Conservation (phyloP, 2,329 filamentous ascomycete genomes). For the Metarhizium anisopliae region DNA sequence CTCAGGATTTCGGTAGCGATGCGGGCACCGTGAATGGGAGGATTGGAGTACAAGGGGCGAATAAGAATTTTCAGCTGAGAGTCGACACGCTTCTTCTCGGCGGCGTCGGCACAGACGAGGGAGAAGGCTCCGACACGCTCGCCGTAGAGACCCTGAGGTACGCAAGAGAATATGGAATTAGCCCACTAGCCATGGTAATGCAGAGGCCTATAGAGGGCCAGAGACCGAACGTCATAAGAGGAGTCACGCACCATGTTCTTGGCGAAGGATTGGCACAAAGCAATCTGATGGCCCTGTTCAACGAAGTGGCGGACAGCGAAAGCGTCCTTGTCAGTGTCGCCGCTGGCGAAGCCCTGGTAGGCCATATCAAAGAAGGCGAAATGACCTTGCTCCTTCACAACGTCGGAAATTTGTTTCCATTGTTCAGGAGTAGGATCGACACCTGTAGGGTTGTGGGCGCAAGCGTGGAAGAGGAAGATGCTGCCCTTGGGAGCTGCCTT, state of each 20-base stretch:
- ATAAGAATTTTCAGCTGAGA: constrained; percentile 98
- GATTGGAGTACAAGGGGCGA: constrained; percentile 96
- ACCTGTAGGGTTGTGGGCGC: constrained; percentile 95
- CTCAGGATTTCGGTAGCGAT: constrained; percentile 90
- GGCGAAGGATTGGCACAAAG: constrained; percentile 87
- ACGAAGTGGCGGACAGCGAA: constrained; percentile 92
- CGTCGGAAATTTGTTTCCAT: constrained; percentile 83
- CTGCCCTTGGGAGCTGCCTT: constrained; percentile 79
- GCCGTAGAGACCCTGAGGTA: constrained; percentile 78
- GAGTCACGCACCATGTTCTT: constrained; percentile 81
- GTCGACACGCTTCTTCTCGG: constrained; percentile 92
- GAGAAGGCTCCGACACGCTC: constrained; percentile 98
- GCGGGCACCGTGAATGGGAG: constrained; percentile 90
- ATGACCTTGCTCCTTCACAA: constrained; percentile 78
- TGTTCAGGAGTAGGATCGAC: constrained; percentile 88
- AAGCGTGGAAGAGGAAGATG: constrained; percentile 90
- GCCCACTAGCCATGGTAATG: background rate
- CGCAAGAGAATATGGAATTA: background rate
- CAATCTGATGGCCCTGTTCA: constrained; percentile 80
- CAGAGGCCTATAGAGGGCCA: background rate
- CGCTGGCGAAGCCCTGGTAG: constrained; percentile 95
- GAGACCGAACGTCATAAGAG: background rate
- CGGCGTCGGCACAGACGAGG: constrained; percentile 71
- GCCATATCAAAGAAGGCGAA: constrained; percentile 99
- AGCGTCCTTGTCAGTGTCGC: constrained; percentile 84